These are phyloP conservation scores for Azolla pinnata DNA, from an alignment of 75 land plant genomes.

Conservation along the genomic window DNA sequence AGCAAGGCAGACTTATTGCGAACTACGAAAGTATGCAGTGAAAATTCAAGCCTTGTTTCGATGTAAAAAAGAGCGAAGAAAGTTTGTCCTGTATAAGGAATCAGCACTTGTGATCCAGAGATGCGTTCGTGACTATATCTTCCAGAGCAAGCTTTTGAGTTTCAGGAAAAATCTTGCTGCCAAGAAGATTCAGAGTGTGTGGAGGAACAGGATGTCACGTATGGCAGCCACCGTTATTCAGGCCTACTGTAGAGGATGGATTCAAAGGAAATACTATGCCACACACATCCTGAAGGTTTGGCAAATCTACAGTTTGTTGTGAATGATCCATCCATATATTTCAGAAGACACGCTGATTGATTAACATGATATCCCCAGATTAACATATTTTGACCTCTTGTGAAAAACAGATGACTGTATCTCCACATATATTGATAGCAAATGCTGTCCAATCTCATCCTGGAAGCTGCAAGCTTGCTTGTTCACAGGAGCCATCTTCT, in stretches of 20 bases:
- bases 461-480: no score
- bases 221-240: constrained; percentile 18
- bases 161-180: neutral
- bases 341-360: no score
- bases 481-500: no score
- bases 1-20: neutral
- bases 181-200: constrained; percentile 11
- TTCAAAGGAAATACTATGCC: constrained; percentile 11
- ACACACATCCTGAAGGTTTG: neutral
- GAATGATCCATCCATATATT: no score
- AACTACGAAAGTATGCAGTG: neutral
- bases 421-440: no score
- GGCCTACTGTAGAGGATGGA: constrained; percentile 25
- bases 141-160: constrained; percentile 1
- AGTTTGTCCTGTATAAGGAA: neutral
- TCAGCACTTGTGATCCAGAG: constrained; percentile 6
- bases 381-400: no score
- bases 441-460: no score
- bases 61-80: constrained; percentile 1
- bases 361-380: no score
- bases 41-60: neutral
- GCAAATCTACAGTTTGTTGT: no score
- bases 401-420: no score
- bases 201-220: neutral
- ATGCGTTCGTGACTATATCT: neutral